Percentiles rank a stretch among this genome's conserved stretches.
phyloP scores from a whole-genome alignment of 2,329 filamentous ascomycete genomes.

The Trichoderma sp. region DNA sequence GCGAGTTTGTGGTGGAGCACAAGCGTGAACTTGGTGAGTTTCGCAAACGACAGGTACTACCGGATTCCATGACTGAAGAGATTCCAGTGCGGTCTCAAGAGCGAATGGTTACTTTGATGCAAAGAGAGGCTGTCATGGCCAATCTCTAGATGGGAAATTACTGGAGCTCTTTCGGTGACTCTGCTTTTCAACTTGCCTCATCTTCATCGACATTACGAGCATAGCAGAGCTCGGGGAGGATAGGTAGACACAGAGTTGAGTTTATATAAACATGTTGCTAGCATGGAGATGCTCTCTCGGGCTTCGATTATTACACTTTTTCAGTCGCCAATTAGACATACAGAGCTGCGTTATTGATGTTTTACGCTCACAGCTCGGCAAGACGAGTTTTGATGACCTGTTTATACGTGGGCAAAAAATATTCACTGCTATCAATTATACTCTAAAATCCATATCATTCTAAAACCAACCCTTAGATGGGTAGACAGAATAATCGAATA shows the following conservation, averaged over 20 bases:
- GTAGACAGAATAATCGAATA: not conserved
- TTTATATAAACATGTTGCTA: not conserved
- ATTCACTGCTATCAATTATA: not conserved
- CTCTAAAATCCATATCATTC: not conserved
- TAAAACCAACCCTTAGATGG: not conserved
- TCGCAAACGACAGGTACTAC: not conserved
- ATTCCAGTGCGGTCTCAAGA: not conserved
- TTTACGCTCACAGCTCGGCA: not conserved
- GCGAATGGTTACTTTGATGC: not conserved
- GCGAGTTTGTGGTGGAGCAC: constrained; percentile 39
- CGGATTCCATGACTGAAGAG: not conserved
- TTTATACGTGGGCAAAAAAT: not conserved
- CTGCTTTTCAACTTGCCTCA: not conserved
- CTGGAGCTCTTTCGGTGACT: not conserved
- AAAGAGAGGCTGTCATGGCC: not conserved
- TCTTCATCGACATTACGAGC: not conserved
- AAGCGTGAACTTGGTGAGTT: constrained; percentile 30
- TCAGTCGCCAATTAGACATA: not conserved
- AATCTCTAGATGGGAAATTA: not conserved
- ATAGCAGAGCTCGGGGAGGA: not conserved
- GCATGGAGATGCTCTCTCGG: not conserved
- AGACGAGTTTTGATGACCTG: not conserved
- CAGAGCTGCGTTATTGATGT: not conserved
- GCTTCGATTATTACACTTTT: not conserved
- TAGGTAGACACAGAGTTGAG: not conserved